Evolutionary conservation across 306 rosid species (phyloP).

Genomic region (Hippophae tibetana): DNA sequence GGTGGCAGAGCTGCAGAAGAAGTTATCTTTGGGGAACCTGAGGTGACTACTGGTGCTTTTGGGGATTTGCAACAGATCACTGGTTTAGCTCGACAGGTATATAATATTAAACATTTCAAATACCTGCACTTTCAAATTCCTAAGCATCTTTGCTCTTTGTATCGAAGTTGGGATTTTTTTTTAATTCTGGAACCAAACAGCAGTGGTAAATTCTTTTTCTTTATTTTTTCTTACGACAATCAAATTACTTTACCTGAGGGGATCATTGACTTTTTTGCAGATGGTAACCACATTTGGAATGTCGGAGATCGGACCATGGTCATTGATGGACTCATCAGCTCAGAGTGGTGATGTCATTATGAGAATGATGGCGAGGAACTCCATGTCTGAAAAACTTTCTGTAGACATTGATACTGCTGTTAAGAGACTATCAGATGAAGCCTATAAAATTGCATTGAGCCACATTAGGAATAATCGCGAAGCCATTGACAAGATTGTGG

Average conservation of each 20-base stretch:
- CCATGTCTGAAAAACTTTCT: conserved; percentile 66
- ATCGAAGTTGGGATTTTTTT: no score
- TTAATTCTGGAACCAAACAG: no score
- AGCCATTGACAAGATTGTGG: conserved; percentile 56
- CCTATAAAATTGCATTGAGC: conserved; percentile 48
- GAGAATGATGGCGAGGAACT: conserved; percentile 67
- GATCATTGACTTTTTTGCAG: conserved; percentile 14
- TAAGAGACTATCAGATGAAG: conserved; percentile 29
- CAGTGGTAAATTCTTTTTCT: no score
- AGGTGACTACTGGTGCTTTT: conserved; percentile 66
- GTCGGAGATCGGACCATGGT: conserved; percentile 84
- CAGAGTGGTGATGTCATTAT: conserved; percentile 56
- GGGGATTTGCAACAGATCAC: conserved; percentile 69
- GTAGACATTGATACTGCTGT: conserved; percentile 55
- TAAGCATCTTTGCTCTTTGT: not conserved
- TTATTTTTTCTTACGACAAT: no score
- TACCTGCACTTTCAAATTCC: not conserved
- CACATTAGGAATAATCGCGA: conserved; percentile 52
- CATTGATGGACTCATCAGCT: conserved; percentile 40
- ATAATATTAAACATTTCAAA: not conserved
- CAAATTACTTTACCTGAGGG: no score
- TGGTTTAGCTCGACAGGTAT: conserved; percentile 56
- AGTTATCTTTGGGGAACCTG: conserved; percentile 61
- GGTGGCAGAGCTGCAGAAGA: conserved; percentile 83
- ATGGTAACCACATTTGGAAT: conserved; percentile 75